Evolutionary conservation across 2,329 filamentous ascomycete genomes (phyloP).

Genomic region (Xylariaceae sp.): DNA sequence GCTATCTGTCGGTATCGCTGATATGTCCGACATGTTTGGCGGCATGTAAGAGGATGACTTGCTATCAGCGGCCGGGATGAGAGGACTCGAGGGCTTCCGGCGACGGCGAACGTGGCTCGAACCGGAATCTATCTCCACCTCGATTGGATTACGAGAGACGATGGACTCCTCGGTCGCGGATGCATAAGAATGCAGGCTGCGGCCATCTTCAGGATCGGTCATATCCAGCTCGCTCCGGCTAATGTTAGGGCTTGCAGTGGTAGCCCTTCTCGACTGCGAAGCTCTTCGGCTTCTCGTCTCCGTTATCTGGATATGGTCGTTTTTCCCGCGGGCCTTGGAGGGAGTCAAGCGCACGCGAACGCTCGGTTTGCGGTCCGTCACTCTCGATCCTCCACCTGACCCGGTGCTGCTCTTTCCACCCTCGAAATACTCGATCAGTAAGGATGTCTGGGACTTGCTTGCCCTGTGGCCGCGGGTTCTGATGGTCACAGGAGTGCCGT

Average conservation of each 20-base stretch:
- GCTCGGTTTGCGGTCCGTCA: conserved; percentile 68
- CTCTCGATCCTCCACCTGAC: conserved; percentile 43
- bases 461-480: conserved; percentile 61
- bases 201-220: conserved; percentile 53
- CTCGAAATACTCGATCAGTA: conserved; percentile 94
- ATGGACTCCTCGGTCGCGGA: conserved; percentile 77
- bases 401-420: conserved; percentile 55
- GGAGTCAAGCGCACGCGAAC: conserved; percentile 77
- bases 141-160: conserved; percentile 70
- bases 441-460: conserved; percentile 73
- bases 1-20: conserved; percentile 61
- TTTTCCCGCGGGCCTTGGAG: conserved; percentile 57
- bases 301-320: conserved; percentile 81
- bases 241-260: conserved; percentile 42
- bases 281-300: conserved; percentile 70
- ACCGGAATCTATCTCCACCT: conserved; percentile 76
- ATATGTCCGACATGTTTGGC: conserved; percentile 75
- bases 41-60: conserved; percentile 56
- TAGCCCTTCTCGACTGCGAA: conserved; percentile 41
- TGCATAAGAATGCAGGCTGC: conserved; percentile 67
- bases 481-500: conserved; percentile 89
- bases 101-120: conserved; percentile 47
- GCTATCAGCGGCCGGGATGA: conserved; percentile 53
- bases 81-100: conserved; percentile 57
- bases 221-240: conserved; percentile 53